These are phyloP conservation scores for Entonaema liquescens DNA, from an alignment of 495 filamentous ascomycete genomes.

Conservation along the genomic window DNA sequence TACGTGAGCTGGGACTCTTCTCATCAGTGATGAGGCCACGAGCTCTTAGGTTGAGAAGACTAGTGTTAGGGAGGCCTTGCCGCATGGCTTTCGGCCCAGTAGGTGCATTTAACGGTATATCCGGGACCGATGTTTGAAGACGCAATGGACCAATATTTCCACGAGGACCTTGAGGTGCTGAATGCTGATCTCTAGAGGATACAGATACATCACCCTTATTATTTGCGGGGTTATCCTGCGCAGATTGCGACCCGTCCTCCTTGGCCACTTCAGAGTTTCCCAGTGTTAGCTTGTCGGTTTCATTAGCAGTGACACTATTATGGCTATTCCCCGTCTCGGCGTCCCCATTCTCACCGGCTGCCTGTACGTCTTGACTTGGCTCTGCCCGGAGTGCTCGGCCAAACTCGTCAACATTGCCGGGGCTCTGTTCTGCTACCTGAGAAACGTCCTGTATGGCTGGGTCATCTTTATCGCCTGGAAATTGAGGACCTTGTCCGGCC, in stretches of 20 bases:
- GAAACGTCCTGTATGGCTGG: slow-evolving; percentile 47
- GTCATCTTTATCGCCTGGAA: slow-evolving; percentile 50
- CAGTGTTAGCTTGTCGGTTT: slow-evolving; percentile 26
- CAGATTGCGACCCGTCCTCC: slow-evolving; percentile 34
- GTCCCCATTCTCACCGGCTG: slow-evolving; percentile 36
- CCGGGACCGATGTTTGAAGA: slow-evolving; percentile 45
- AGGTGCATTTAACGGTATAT: slow-evolving; percentile 73
- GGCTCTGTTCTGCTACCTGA: slow-evolving; percentile 46
- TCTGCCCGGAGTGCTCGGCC: slow-evolving; percentile 55
- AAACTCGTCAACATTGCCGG: slow-evolving; percentile 61
- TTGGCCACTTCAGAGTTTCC: slow-evolving; percentile 32
- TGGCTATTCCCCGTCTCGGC: slow-evolving; percentile 13
- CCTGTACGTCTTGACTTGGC: slow-evolving; percentile 31
- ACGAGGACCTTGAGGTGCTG: slow-evolving; percentile 35
- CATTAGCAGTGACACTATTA: slow-evolving; percentile 33
- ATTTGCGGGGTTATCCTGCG: slow-evolving; percentile 37
- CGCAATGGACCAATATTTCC: slow-evolving; percentile 35
- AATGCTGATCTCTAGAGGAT: slow-evolving; percentile 43
- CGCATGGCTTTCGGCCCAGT: slow-evolving; percentile 94
- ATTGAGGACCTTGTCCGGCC: slow-evolving; percentile 44
- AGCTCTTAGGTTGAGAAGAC: slow-evolving; percentile 63
- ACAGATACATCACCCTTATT: slow-evolving; percentile 47
- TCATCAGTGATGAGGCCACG: slow-evolving; percentile 56
- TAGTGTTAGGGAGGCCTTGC: slow-evolving; percentile 81
- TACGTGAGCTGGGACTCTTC: slow-evolving; percentile 48